Evolutionary conservation across 2,329 filamentous ascomycete genomes (phyloP).

Genomic region (Beauveria asiatica): DNA sequence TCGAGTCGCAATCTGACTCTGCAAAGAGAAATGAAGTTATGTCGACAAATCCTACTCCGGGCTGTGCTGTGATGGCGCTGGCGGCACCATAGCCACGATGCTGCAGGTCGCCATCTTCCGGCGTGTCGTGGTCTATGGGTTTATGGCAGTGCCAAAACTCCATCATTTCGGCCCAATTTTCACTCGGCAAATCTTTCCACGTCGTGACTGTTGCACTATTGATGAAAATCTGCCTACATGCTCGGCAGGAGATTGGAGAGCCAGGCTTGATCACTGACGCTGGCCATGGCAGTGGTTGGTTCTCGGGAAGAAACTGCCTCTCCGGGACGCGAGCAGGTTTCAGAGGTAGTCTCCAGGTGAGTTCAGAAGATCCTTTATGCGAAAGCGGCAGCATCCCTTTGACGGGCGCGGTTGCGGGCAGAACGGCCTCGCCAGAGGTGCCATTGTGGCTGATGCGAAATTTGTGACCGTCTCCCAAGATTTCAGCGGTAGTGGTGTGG

Average conservation of each 20-base stretch:
- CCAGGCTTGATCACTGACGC: constrained; percentile 37
- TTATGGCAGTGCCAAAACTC: constrained; percentile 99
- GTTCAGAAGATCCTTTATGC: constrained; percentile 21
- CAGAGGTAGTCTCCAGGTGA: constrained; percentile 49
- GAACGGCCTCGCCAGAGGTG: constrained; percentile 23
- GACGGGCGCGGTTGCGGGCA: constrained; percentile 35
- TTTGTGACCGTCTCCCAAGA: constrained; percentile 36
- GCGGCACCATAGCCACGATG: constrained; percentile 77
- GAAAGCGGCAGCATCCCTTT: constrained; percentile 30
- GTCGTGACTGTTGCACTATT: constrained; percentile 29
- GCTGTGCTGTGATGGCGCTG: constrained; percentile 58
- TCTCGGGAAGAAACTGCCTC: constrained; percentile 24
- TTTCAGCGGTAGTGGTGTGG: constrained; percentile 31
- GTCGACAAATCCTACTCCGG: constrained; percentile 70
- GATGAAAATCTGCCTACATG: constrained; percentile 32
- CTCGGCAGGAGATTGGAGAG: constrained; percentile 35
- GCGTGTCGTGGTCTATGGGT: constrained; percentile 50
- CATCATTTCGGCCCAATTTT: constrained; percentile 99
- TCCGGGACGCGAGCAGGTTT: constrained; percentile 18
- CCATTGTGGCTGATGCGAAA: constrained; percentile 42
- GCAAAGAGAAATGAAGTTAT: constrained; percentile 66
- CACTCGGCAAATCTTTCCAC: constrained; percentile 93
- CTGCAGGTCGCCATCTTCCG: constrained; percentile 36
- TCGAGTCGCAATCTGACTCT: constrained; percentile 51
- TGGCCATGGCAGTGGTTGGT: constrained; percentile 45